Conservation (phyloP, 2,329 filamentous ascomycete species). For the Aspergillus pseudonomiae region DNA sequence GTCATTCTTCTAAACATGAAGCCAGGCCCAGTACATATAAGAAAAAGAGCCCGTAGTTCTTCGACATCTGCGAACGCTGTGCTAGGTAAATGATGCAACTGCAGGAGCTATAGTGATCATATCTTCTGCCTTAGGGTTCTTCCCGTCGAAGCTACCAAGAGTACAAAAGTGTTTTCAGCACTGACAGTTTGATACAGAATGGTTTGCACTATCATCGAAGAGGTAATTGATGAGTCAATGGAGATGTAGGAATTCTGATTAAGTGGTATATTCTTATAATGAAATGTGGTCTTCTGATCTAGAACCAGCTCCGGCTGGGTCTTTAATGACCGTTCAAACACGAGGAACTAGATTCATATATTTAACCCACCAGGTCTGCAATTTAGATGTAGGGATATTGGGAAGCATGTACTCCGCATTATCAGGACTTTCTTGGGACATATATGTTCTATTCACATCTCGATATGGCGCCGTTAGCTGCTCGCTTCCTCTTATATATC, state of each 20-base stretch:
- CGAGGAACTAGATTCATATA: no score
- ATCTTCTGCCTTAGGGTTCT: constrained; percentile 84
- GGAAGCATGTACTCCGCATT: background rate
- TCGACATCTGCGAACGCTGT: constrained; percentile 68
- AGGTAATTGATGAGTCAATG: no score
- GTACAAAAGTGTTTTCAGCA: constrained; percentile 69
- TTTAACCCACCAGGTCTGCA: no score
- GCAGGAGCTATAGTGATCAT: constrained; percentile 42
- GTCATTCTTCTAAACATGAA: constrained; percentile 82
- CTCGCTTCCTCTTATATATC: background rate
- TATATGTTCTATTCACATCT: no score
- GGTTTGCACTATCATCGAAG: no score
- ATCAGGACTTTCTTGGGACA: background rate
- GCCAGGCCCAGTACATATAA: constrained; percentile 81
- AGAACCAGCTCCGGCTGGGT: background rate
- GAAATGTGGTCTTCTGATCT: background rate
- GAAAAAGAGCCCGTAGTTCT: constrained; percentile 77
- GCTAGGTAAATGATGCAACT: constrained; percentile 2
- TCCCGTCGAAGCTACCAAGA: constrained; percentile 75
- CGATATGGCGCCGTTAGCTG: background rate
- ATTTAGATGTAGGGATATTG: no score
- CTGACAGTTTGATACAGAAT: no score
- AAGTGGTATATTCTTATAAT: background rate
- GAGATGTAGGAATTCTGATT: background rate
- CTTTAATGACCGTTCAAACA: background rate